These are phyloP conservation scores for Phytophthora cactorum DNA, from an alignment of 352 stramenopile genomes.

Conservation along the genomic window DNA sequence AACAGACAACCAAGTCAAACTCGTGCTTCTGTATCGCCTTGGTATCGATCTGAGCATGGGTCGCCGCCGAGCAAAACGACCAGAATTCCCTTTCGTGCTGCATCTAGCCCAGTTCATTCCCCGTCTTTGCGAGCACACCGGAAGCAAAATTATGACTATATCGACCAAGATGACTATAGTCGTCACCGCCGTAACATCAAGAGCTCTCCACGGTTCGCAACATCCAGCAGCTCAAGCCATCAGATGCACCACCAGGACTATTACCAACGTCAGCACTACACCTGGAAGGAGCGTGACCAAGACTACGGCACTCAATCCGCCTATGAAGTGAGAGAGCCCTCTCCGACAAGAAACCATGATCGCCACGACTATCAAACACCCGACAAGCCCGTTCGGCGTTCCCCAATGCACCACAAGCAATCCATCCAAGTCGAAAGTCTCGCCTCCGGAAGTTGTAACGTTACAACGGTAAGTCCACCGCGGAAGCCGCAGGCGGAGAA, in stretches of 20 bases:
- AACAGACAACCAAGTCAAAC: slow-evolving; percentile 8
- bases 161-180: slow-evolving; percentile 7
- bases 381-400: slow-evolving; percentile 14
- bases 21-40: slow-evolving; percentile 16
- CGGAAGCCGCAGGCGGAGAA: slow-evolving; percentile 10
- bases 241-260: slow-evolving; percentile 8
- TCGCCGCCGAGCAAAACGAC: slow-evolving; percentile 9
- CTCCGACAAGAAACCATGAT: slow-evolving; percentile 10
- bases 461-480: neutral
- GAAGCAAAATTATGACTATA: slow-evolving; percentile 14
- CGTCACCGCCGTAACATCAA: slow-evolving; percentile 10
- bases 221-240: slow-evolving; percentile 12
- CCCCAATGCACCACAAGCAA: neutral
- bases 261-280: slow-evolving; percentile 14
- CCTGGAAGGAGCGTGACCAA: slow-evolving; percentile 18
- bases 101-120: slow-evolving; percentile 7
- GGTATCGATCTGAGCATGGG: slow-evolving; percentile 22
- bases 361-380: slow-evolving; percentile 1
- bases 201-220: slow-evolving; percentile 11
- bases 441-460: neutral
- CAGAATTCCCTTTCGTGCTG: slow-evolving; percentile 16
- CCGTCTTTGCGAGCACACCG: slow-evolving; percentile 9
- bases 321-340: slow-evolving; percentile 12
- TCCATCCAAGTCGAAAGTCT: slow-evolving; percentile 13
- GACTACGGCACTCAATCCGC: slow-evolving; percentile 10